Base-by-base conservation (phyloP, 2,329 filamentous ascomycete species). In the Fusarium sublunatum region DNA sequence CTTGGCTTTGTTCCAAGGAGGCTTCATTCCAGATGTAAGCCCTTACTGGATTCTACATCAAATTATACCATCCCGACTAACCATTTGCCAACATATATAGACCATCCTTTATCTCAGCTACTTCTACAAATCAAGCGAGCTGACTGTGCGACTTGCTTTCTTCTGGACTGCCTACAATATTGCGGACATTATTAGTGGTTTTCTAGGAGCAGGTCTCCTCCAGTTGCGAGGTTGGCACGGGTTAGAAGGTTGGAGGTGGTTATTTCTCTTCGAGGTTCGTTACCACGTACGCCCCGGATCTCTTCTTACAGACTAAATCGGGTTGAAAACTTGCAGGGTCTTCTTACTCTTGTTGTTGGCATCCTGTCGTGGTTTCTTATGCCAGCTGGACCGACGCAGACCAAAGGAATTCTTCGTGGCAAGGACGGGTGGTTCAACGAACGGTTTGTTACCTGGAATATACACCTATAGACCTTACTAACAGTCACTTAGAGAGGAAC, bases 101-200 rank as follows among this genome's bases (percentile, higher is more conserved):
- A 73, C 70, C 32, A 84, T 88, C 48, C 75, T 88, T 0, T 91
- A 90, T 70, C 78, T 91, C 2, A 86, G 83, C 25, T 91, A 91
- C 72, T 92, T 88, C 76, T 92, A 91, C 75, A 91, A 56, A 25
- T 51, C 61, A 19, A 49, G 51, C 7, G 61, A 64, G 72, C 79
- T 91, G 2, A 88, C 89, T 0, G 81, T 84, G 35, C 82, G 89
- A 0, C 77, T 91, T 19, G 85, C 84, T 48, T 90, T 83, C 76
- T 91, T 91, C 74, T 91, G 88, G 89, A 83, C 83, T 6, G 46
- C 58, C 48, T 59, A 56, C 51, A 53, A 51, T 4, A 28, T 62
- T 22, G 51, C 64, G 19, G 61, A 66, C 46, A 66, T 65, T 12
- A 28, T 65, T 19, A 47, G 53, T 13, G 61, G 58, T 13, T 65